Base-by-base conservation (phyloP, 306 rosid species). In the Rosa chinensis region DNA sequence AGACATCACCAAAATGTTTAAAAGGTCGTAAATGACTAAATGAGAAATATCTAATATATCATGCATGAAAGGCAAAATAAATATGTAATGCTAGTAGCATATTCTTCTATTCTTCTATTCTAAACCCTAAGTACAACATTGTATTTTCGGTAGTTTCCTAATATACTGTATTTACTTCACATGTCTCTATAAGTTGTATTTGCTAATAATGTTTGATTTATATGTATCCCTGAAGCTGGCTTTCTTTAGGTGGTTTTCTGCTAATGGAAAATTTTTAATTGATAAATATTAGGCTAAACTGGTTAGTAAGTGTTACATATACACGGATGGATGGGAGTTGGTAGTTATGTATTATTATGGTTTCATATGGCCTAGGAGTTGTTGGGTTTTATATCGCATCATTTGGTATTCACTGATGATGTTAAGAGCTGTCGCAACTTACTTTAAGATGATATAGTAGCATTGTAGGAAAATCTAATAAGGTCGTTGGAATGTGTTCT, bases 61-160 rank as follows among this genome's bases (percentile, higher is more conserved):
- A 72, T 49, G 10, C 63, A 72, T 72, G 39, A 72, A 32, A 3
- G 47, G 64, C 12, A 4, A 72, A 72, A 72, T 47, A 72, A 52
- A 56, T 56, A 56, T 9, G 63, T 56, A 2, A 53, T 7, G 18
- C 1, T 14, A 14, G 56, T 16, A 50, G 0, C 23, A 18, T 32
- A 32, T 40, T 40, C 8, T 5, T 40, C n/a, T 32, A 32, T 40
- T 40, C 8, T 40, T 40, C n/a, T n/a, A 37, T 52, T 37, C 8
- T 73, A 28, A 28, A 28, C 32, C 32, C 32, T 44, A 44, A 44
- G 39, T 12, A 21, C 52, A 44, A 12, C 4, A 40, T 40, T 3
- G 44, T 44, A 42, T 68, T 43, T 5, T 42, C 14, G 11, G 32
- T 67, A 35, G 50, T 9, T 39, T 17, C 17, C 17, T 42, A 43